Conservation (phyloP, 306 rosid genomes). For the Carpinus viminea region DNA sequence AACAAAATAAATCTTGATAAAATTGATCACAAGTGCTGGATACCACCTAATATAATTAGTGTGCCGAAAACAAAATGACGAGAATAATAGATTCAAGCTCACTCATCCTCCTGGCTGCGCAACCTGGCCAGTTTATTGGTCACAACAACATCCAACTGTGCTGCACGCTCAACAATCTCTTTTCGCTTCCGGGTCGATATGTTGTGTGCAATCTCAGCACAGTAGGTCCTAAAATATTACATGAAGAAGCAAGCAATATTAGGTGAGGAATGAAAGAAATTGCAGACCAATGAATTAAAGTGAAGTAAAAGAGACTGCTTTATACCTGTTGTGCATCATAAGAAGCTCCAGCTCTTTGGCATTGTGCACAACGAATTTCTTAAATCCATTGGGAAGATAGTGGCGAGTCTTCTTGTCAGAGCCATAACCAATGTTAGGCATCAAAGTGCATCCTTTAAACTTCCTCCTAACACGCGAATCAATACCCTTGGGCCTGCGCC, state of each 20-base stretch:
- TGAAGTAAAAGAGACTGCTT: too few relatives aligned
- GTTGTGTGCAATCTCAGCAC: slow-evolving; percentile 84
- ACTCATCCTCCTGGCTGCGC: slow-evolving; percentile 82
- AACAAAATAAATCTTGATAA: slow-evolving; percentile 11
- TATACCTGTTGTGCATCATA: slow-evolving; percentile 83
- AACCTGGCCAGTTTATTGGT: slow-evolving; percentile 74
- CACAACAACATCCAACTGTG: slow-evolving; percentile 77
- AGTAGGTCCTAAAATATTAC: slow-evolving; percentile 49
- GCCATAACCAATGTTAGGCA: slow-evolving; percentile 84
- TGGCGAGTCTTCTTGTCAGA: slow-evolving; percentile 81
- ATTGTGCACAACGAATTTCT: slow-evolving; percentile 71
- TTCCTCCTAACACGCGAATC: slow-evolving; percentile 87
- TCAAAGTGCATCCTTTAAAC: slow-evolving; percentile 73
- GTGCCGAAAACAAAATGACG: slow-evolving; percentile 1
- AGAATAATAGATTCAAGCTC: slow-evolving; percentile 22
- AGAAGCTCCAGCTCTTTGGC: slow-evolving; percentile 63
- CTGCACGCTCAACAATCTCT: slow-evolving; percentile 73
- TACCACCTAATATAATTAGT: slow-evolving; percentile 20
- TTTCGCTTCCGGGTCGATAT: slow-evolving; percentile 66
- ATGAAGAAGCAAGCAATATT: not conserved
- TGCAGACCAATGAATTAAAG: too few relatives aligned
- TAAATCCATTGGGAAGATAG: slow-evolving; percentile 76
- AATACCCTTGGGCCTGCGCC: slow-evolving; percentile 89
- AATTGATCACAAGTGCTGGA: slow-evolving; percentile 7
- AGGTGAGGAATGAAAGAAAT: not conserved